Evolutionary conservation across 148 eudicot species (phyloP).

Genomic region (Vaccinium macrocarpon): DNA sequence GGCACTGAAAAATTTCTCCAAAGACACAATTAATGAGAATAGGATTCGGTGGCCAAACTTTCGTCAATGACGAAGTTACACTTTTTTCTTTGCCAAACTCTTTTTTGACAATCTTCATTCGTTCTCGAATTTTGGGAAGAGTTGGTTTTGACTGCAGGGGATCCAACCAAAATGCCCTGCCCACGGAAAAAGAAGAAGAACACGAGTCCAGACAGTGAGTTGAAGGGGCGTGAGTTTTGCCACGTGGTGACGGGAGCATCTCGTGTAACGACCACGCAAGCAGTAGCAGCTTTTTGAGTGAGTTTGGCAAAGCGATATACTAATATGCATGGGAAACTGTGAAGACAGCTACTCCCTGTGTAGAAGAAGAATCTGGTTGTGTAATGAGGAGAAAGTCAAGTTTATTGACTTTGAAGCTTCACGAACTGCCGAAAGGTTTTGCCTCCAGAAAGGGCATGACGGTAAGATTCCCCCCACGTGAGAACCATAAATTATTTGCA

Average conservation of each 20-base stretch:
- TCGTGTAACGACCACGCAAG: too few relatives aligned
- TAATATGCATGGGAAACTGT: not conserved
- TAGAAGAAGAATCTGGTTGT: not conserved
- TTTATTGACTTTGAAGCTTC: not conserved
- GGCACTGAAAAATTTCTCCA: not conserved
- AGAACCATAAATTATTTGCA: not conserved
- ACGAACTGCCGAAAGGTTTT: not conserved
- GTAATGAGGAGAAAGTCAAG: not conserved
- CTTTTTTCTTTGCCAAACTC: not conserved
- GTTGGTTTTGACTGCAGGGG: not conserved
- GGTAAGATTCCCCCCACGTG: not conserved
- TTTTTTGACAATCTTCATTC: not conserved
- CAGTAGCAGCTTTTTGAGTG: too few relatives aligned
- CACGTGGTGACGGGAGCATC: not conserved
- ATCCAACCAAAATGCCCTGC: not conserved
- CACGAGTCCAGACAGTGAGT: not conserved
- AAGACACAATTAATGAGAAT: not conserved
- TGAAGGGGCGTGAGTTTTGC: not conserved
- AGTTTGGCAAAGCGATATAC: too few relatives aligned
- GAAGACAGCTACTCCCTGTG: not conserved
- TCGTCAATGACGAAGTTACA: not conserved
- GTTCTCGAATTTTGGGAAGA: not conserved
- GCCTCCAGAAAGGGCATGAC: not conserved
- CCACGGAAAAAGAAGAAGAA: not conserved
- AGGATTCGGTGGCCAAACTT: constrained; percentile 9